Base-by-base conservation (phyloP, 73 alveolate species). In the Effrenium voratum region DNA sequence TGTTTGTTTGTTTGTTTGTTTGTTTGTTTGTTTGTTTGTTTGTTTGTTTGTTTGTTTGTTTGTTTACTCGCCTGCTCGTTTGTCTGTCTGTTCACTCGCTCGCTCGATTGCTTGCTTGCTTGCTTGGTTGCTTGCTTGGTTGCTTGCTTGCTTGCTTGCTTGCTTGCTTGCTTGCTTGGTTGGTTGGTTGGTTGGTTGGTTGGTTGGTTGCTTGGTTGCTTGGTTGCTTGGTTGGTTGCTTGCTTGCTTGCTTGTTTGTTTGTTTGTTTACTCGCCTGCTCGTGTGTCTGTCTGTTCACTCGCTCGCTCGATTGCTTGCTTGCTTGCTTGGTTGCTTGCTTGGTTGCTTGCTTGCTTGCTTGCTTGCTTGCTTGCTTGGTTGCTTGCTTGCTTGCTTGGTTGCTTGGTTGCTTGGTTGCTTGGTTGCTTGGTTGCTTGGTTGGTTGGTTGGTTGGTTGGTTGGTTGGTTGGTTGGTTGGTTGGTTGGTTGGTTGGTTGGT, bases 371-470 rank as follows among this genome's bases (percentile, higher is more conserved):
- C 41, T 63, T 30, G 77, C 41, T 63, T 63, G 77, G 77, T 63
- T 63, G 77, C 38, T 63, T 63, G 77, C 77, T 63, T 63, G 77
- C 77, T 63, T 63, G 77, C 77, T 63, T 63, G 77, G 77, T 63
- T 63, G 77, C 77, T 63, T 63, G 77, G 41, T 63, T 63, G 77
- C 41, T 63, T 63, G 41, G 77, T 63, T 63, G 77, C 41, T 63
- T 28, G 77, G 41, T 63, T 13, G 41, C 77, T 63, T 63, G 41
- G 41, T 63, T 63, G 77, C 77, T 63, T 63, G 77, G 38, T 63
- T 63, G 77, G 38, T 63, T 63, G 77, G 38, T 63, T 68, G 80
- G 44, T 66, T 66, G 79, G 44, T 30, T 68, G 80, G 44, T 68
- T 15, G 41, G 44, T 68, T 12, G 80, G 30, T 68, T n/a, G n/a